Evolutionary conservation across 202 grass and related monocot genomes (phyloP).

Genomic region (Carex arenaria): DNA sequence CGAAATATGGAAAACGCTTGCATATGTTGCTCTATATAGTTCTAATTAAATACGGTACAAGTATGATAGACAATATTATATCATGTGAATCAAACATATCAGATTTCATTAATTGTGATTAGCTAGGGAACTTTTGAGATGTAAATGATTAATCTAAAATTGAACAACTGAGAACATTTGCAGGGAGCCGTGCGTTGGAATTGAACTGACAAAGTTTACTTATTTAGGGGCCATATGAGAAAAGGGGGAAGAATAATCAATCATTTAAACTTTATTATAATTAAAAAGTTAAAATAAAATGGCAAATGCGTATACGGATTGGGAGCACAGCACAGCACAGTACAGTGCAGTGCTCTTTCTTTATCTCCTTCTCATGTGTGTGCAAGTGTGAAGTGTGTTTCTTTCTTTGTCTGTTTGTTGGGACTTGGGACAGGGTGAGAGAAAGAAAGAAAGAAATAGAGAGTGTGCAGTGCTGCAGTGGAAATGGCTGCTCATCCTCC

Average conservation of each 20-base stretch:
- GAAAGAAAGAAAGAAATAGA: not conserved
- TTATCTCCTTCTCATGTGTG: not conserved
- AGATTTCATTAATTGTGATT: too few species aligned
- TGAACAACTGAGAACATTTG: too few species aligned
- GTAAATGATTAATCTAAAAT: too few species aligned
- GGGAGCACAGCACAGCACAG: not conserved
- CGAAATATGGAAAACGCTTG: too few species aligned
- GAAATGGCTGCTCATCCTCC: conserved; percentile 36
- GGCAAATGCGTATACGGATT: not conserved
- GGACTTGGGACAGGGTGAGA: not conserved
- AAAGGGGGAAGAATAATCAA: not conserved
- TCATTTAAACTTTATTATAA: too few species aligned
- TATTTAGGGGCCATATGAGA: not conserved
- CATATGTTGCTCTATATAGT: too few species aligned
- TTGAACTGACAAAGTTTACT: not conserved
- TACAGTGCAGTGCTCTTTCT: not conserved
- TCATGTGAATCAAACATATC: too few species aligned
- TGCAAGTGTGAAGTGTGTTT: not conserved
- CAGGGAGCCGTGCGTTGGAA: too few species aligned
- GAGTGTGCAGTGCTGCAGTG: conserved; percentile 29
- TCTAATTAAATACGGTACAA: too few species aligned
- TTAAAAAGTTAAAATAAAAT: not conserved
- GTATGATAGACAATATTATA: too few species aligned
- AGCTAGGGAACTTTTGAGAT: too few species aligned
- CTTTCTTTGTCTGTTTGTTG: conserved; percentile 15